Evolutionary conservation across 2,329 filamentous ascomycete species (phyloP).

Genomic region (Lecanosticta acicola): DNA sequence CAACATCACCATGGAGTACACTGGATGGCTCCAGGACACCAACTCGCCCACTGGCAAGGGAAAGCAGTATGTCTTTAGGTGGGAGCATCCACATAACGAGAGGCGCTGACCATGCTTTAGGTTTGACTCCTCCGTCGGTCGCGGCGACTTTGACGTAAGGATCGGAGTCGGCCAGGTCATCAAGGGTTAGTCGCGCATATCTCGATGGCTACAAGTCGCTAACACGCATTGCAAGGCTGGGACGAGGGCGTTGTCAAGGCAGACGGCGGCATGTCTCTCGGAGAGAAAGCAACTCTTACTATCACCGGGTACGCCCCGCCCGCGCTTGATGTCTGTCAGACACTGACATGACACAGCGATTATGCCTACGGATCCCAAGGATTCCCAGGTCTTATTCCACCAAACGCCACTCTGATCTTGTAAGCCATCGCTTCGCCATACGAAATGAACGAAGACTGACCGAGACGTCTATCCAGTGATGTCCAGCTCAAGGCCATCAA

Average conservation of each 20-base stretch:
- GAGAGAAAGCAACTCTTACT: slow-evolving; percentile 80
- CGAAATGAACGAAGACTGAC: background rate
- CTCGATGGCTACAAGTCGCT: background rate
- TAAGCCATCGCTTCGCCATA: slow-evolving; percentile 49
- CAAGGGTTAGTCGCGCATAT: slow-evolving; percentile 56
- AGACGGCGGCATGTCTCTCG: slow-evolving; percentile 67
- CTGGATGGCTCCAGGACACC: slow-evolving; percentile 72
- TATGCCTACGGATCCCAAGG: slow-evolving; percentile 62
- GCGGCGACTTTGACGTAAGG: slow-evolving; percentile 66
- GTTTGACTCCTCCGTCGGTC: slow-evolving; percentile 80
- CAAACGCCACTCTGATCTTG: slow-evolving; percentile 74
- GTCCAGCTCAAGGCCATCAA: slow-evolving; percentile 63
- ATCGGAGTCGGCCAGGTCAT: slow-evolving; percentile 87
- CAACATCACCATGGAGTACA: slow-evolving; percentile 82
- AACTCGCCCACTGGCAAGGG: slow-evolving; percentile 59
- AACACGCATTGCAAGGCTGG: slow-evolving; percentile 37
- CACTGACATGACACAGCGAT: slow-evolving; percentile 43
- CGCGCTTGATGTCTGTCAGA: background rate
- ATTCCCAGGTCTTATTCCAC: slow-evolving; percentile 71
- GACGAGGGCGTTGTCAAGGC: slow-evolving; percentile 61
- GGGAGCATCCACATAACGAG: background rate
- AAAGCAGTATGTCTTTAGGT: slow-evolving; percentile 53
- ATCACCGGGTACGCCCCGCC: slow-evolving; percentile 60
- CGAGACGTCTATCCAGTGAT: slow-evolving; percentile 48
- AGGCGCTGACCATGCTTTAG: slow-evolving; percentile 42